Evolutionary conservation across 2,329 filamentous ascomycete genomes (phyloP), one percentile per base, ranked within the genome.

Genomic region (Fusarium scirpi): DNA sequence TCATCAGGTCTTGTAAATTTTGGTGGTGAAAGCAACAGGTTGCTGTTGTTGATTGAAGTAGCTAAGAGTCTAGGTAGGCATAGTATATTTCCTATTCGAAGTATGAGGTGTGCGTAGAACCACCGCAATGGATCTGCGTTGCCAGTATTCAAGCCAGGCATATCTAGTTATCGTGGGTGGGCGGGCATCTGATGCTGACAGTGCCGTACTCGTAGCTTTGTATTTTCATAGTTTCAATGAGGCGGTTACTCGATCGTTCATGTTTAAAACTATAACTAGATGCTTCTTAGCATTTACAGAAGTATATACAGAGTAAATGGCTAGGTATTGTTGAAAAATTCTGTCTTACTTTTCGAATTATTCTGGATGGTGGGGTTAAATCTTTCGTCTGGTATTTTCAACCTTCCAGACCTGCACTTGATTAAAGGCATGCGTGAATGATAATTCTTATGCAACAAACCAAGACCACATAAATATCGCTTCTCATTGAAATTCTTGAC

Each of bases 331-430:
- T 3, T 30, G 10, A n/a, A 56, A 47, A 9, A 47, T 9, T 10
- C 29, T 53, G n/a, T 49, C 22, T 30, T 38, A 30, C 29, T 27
- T 20, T 29, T 34, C 16, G 15, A 27, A n/a, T 22, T 61, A 30
- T 27, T 32, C 9, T 15, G 12, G 9, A 45, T 54, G 59, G 57
- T 12, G 57, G 45, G 45, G 38, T 51, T 16, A 40, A 45, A 25
- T 40, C 38, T 53, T 27, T 60, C 25, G 40, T n/a, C 22, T 18
- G n/a, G 22, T 49, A 49, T 57, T 57, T 48, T 49, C n/a, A 49
- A 40, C 27, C 16, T 29, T 40, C 27, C 11, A 29, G 4, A 29
- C 24, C 18, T 29, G 22, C 8, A 27, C 30, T n/a, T 25, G 34
- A 32, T 30, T 32, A 34, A 22, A 12, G 6, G 25, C 22, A 18